These are phyloP conservation scores for Yarrowia galli DNA, from an alignment of 1,139 yeast genomes.

Conservation along the genomic window DNA sequence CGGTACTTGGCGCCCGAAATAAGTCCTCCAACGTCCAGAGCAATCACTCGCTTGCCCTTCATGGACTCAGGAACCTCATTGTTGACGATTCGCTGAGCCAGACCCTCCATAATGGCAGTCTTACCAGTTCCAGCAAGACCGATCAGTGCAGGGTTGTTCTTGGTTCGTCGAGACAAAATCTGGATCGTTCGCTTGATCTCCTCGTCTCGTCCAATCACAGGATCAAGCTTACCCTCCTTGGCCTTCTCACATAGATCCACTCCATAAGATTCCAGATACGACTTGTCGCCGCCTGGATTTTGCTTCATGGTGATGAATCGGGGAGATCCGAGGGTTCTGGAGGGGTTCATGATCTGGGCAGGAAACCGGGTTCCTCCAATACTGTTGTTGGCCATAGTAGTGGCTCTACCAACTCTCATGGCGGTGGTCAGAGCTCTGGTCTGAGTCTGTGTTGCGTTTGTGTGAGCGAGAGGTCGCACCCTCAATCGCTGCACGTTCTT, in stretches of 20 bases:
- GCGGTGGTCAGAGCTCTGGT: slow-evolving; percentile 8
- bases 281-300: slow-evolving; percentile 31
- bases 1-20: slow-evolving; percentile 94
- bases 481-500: slow-evolving; percentile 30
- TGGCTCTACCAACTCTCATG: neutral
- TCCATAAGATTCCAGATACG: slow-evolving; percentile 71
- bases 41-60: slow-evolving; percentile 80
- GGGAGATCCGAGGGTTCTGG: neutral
- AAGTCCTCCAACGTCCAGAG: slow-evolving; percentile 86
- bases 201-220: slow-evolving; percentile 96
- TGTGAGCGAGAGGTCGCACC: slow-evolving; percentile 6
- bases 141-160: slow-evolving; percentile 90
- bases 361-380: too few relatives aligned
- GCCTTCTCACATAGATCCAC: slow-evolving; percentile 87
- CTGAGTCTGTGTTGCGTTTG: neutral
- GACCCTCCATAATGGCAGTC: slow-evolving; percentile 94
- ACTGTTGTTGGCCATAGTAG: neutral
- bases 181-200: slow-evolving; percentile 93
- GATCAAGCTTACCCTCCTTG: slow-evolving; percentile 88
- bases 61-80: slow-evolving; percentile 95
- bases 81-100: slow-evolving; percentile 88
- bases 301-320: slow-evolving; percentile 23
- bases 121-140: slow-evolving; percentile 99
- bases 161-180: slow-evolving; percentile 87
- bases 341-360: too few relatives aligned